These are phyloP conservation scores for Pseudogymnoascus sp. DNA, from an alignment of 2,329 filamentous ascomycete species.

Conservation along the genomic window DNA sequence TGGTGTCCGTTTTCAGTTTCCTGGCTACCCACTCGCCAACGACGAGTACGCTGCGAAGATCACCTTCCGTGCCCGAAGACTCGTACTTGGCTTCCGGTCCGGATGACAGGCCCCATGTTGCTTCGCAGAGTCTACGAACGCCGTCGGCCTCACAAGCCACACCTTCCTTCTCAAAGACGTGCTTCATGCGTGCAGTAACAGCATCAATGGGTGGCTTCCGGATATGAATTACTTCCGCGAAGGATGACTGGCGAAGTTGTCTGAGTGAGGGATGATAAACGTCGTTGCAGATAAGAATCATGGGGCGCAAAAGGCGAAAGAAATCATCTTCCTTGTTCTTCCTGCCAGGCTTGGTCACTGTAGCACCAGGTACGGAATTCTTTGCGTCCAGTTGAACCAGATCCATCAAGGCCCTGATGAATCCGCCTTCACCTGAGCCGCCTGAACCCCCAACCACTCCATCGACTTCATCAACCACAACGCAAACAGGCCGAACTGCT, in stretches of 20 bases:
- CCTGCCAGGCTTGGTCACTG: conserved; percentile 23
- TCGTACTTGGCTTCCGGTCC: conserved; percentile 62
- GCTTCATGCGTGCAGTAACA: conserved; percentile 71
- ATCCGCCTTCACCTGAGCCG: conserved; percentile 77
- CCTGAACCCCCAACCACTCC: conserved; percentile 79
- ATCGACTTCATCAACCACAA: conserved; percentile 94
- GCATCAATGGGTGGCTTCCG: conserved; percentile 82
- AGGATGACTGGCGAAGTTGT: conserved; percentile 71
- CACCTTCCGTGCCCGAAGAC: conserved; percentile 61
- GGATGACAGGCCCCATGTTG: conserved; percentile 69
- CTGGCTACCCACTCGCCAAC: conserved; percentile 80
- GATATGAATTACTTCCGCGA: conserved; percentile 87
- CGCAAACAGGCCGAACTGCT: conserved; percentile 77
- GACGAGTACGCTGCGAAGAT: conserved; percentile 76
- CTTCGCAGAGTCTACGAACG: conserved; percentile 74
- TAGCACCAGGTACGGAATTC: conserved; percentile 43
- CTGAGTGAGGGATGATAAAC: conserved; percentile 86
- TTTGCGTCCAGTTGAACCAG: conserved; percentile 79
- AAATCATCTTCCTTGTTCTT: conserved; percentile 66
- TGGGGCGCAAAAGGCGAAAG: conserved; percentile 76
- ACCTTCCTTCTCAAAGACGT: conserved; percentile 80
- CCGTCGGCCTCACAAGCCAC: conserved; percentile 85
- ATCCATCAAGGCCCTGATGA: conserved; percentile 90
- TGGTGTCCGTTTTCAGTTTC: conserved; percentile 44
- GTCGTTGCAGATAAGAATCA: conserved; percentile 96